These are phyloP conservation scores for Mycena filopes DNA, from an alignment of 768 basidiomycete genomes.

Conservation along the genomic window DNA sequence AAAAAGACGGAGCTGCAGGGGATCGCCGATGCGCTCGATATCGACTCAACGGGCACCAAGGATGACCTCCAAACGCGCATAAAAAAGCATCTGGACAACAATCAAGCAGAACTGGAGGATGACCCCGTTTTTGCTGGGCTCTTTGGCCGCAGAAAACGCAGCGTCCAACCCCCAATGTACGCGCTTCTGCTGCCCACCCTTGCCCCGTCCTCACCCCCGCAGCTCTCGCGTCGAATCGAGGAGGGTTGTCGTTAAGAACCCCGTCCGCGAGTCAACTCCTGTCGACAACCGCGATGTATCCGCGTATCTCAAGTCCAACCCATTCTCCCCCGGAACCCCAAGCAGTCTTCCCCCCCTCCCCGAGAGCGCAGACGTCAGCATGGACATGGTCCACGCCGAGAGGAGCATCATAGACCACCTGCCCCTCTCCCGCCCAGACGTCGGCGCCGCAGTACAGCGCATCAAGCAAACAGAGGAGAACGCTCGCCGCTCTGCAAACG, in stretches of 20 bases:
- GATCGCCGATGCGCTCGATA: slow-evolving; percentile 63
- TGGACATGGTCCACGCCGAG: slow-evolving; percentile 35
- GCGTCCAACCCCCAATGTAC: slow-evolving; percentile 48
- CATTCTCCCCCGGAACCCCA: slow-evolving; percentile 55
- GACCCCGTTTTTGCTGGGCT: slow-evolving; percentile 68
- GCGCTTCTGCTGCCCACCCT: slow-evolving; percentile 32
- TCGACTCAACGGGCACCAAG: slow-evolving; percentile 68
- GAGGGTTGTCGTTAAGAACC: slow-evolving; percentile 37
- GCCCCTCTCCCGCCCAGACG: slow-evolving; percentile 42
- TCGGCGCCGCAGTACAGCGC: slow-evolving; percentile 43
- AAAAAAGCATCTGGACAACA: slow-evolving; percentile 67
- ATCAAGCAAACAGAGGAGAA: slow-evolving; percentile 48
- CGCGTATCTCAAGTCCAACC: slow-evolving; percentile 56
- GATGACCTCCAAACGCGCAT: slow-evolving; percentile 73
- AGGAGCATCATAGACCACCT: slow-evolving; percentile 52
- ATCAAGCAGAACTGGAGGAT: slow-evolving; percentile 65
- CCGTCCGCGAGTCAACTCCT: slow-evolving; percentile 60
- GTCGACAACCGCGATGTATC: slow-evolving; percentile 65
- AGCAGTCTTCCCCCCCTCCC: slow-evolving; percentile 54
- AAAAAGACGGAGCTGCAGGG: slow-evolving; percentile 76
- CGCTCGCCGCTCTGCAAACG: slow-evolving; percentile 46
- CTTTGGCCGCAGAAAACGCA: slow-evolving; percentile 56
- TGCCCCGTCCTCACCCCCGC: slow-evolving; percentile 25
- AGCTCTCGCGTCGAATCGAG: slow-evolving; percentile 43
- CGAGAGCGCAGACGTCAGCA: slow-evolving; percentile 45